Conservation (phyloP, 2,329 filamentous ascomycete genomes). For the Trichothecium roseum region DNA sequence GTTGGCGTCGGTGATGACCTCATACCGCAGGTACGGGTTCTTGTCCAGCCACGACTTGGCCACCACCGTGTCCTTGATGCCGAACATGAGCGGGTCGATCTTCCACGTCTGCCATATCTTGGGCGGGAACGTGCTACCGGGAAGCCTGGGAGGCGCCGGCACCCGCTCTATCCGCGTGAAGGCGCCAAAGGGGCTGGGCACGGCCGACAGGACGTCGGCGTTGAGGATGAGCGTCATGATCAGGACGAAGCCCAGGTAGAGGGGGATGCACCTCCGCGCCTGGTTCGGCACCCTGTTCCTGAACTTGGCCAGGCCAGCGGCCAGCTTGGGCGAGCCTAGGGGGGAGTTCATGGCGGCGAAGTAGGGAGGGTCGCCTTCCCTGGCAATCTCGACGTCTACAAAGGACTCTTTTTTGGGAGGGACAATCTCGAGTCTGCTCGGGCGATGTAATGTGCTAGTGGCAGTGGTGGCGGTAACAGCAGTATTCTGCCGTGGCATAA, state of each 20-base stretch:
- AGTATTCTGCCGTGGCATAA: too few species aligned
- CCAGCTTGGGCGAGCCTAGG: conserved; percentile 17
- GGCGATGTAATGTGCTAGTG: too few species aligned
- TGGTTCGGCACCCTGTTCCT: conserved; percentile 33
- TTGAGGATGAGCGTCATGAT: conserved; percentile 37
- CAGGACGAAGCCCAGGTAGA: conserved; percentile 32
- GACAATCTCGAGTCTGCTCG: too few species aligned
- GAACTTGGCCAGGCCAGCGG: conserved; percentile 19
- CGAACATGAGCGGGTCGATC: conserved; percentile 21
- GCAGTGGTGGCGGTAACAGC: too few species aligned
- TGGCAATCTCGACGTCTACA: too few species aligned
- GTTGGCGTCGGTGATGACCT: conserved; percentile 11
- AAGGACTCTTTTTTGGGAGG: too few species aligned
- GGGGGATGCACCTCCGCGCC: conserved; percentile 33
- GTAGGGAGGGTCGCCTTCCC: too few species aligned
- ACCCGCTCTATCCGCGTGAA: conserved; percentile 5
- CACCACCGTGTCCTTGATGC: conserved; percentile 4
- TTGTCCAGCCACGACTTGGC: conserved; percentile 8
- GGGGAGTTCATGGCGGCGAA: conserved; percentile 11
- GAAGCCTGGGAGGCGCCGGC: conserved; percentile 4
- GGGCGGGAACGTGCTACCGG: conserved; percentile 22
- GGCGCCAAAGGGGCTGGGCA: conserved; percentile 12
- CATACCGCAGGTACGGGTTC: conserved; percentile 7
- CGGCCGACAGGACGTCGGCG: conserved; percentile 25
- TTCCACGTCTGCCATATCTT: conserved; percentile 48